These are phyloP conservation scores for Colletotrichum lindemuthianum DNA, from an alignment of 2,329 filamentous ascomycete genomes.

Conservation along the genomic window DNA sequence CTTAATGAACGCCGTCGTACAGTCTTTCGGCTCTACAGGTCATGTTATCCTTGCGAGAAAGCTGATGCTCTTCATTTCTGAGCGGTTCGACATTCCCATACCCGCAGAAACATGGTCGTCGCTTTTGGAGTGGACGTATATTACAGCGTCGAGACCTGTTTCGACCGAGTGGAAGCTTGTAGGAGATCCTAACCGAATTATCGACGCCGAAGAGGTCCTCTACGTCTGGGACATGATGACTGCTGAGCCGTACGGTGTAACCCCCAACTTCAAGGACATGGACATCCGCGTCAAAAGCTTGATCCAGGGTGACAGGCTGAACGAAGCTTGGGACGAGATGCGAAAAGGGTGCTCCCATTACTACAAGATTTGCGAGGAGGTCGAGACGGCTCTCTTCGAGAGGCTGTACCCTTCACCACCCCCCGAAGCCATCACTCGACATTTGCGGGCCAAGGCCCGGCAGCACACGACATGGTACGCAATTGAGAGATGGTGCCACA, in stretches of 20 bases:
- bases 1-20: conserved; percentile 74
- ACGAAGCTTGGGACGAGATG: conserved; percentile 26
- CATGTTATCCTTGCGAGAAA: conserved; percentile 67
- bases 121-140: conserved; percentile 73
- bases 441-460: conserved; percentile 27
- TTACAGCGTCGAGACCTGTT: conserved; percentile 57
- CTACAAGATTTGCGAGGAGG: conserved; percentile 10
- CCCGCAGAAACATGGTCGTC: conserved; percentile 69
- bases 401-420: conserved; percentile 29
- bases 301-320: conserved; percentile 39
- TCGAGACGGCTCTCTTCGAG: conserved; percentile 28
- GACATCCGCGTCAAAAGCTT: conserved; percentile 54
- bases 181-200: conserved; percentile 42
- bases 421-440: conserved; percentile 8
- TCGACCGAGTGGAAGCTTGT: conserved; percentile 49
- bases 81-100: conserved; percentile 67
- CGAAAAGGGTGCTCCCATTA: conserved; percentile 12
- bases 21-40: conserved; percentile 74
- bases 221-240: conserved; percentile 70
- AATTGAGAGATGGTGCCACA: conserved; percentile 28
- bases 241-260: conserved; percentile 63
- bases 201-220: conserved; percentile 56
- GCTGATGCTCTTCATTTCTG: conserved; percentile 71
- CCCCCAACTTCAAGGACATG: conserved; percentile 67
- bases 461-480: conserved; percentile 33